Evolutionary conservation across 768 basidiomycete genomes (phyloP).

Genomic region (Suillus discolor): DNA sequence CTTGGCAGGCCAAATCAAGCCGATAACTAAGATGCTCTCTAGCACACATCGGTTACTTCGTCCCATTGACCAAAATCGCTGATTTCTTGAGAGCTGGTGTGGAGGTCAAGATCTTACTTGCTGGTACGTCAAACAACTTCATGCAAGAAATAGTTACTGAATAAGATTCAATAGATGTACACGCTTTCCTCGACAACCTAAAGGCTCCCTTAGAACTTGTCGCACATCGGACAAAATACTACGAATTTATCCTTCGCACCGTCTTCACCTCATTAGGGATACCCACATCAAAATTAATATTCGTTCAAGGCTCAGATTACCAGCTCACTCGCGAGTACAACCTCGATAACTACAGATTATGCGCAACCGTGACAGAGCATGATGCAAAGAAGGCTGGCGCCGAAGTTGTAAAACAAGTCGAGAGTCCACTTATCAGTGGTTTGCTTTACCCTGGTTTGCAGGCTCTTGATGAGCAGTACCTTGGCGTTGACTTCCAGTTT

Average conservation of each 20-base stretch:
- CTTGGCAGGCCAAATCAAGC: background rate
- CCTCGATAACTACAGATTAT: slow-evolving; percentile 91
- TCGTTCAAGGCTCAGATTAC: slow-evolving; percentile 91
- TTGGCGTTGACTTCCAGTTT: slow-evolving; percentile 96
- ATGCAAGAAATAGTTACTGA: background rate
- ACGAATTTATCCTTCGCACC: slow-evolving; percentile 76
- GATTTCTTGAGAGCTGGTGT: slow-evolving; percentile 95
- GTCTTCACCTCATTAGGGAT: slow-evolving; percentile 91
- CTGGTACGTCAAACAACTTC: slow-evolving; percentile 49
- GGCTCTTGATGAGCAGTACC: slow-evolving; percentile 96
- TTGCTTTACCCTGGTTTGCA: slow-evolving; percentile 96
- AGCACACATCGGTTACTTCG: slow-evolving; percentile 99
- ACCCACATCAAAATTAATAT: slow-evolving; percentile 78
- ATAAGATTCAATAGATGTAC: slow-evolving; percentile 62
- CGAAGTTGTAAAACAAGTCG: slow-evolving; percentile 97
- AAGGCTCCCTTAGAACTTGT: slow-evolving; percentile 96
- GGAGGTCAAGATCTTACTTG: slow-evolving; percentile 81
- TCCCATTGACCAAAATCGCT: slow-evolving; percentile 91
- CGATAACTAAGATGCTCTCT: slow-evolving; percentile 6
- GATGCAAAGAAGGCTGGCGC: slow-evolving; percentile 99
- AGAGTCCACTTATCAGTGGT: slow-evolving; percentile 87
- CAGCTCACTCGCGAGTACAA: slow-evolving; percentile 92
- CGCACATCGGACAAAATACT: slow-evolving; percentile 86
- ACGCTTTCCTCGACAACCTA: slow-evolving; percentile 96
- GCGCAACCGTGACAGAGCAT: slow-evolving; percentile 90